These are phyloP conservation scores for Termitomyces sp. DNA, from an alignment of 1,284 basidiomycete genomes.

Conservation along the genomic window DNA sequence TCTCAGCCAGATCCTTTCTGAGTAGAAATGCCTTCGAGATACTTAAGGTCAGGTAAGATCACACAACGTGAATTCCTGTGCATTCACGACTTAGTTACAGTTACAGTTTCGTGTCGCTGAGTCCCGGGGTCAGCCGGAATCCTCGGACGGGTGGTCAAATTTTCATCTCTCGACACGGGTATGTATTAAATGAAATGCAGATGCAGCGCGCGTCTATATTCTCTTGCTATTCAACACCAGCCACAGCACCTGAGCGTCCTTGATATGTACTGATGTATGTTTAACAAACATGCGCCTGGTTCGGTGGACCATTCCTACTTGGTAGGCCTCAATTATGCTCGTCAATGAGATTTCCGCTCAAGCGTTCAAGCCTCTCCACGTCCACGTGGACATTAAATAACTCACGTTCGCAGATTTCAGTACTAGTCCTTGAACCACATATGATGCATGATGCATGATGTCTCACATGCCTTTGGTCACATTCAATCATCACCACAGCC, in stretches of 20 bases:
- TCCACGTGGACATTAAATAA: background rate
- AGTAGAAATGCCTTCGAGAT: too few relatives aligned
- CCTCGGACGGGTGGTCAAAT: too few relatives aligned
- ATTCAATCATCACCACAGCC: background rate
- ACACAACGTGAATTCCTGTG: too few relatives aligned
- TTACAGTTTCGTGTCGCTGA: too few relatives aligned
- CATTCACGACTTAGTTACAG: too few relatives aligned
- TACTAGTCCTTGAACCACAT: background rate
- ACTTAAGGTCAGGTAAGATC: too few relatives aligned
- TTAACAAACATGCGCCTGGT: background rate
- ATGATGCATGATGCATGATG: constrained; percentile 12
- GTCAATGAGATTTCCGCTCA: background rate
- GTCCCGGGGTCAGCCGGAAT: too few relatives aligned
- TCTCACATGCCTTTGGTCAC: constrained; percentile 1
- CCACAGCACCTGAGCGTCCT: background rate
- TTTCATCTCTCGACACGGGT: too few relatives aligned
- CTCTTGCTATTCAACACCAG: background rate
- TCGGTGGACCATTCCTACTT: background rate
- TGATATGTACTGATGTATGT: background rate
- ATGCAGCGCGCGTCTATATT: background rate
- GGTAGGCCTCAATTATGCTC: background rate
- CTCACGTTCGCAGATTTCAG: background rate
- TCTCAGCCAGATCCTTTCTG: too few relatives aligned
- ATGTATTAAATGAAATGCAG: background rate
- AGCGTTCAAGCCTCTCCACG: background rate